Evolutionary conservation across 2,329 filamentous ascomycete species (phyloP).

Genomic region (Fusarium sp.): DNA sequence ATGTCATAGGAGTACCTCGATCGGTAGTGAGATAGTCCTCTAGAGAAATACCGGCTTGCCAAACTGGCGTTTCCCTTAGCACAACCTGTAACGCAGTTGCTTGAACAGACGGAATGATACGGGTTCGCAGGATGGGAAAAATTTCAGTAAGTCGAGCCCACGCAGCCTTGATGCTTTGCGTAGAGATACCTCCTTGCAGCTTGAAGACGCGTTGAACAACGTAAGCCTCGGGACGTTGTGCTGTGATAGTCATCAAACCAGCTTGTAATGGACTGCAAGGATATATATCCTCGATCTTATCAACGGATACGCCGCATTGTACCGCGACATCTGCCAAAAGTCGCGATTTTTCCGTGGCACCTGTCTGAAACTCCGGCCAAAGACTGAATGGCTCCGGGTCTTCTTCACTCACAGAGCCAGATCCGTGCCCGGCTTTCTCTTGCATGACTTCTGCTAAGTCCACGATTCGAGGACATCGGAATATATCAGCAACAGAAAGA

Average conservation of each 20-base stretch:
- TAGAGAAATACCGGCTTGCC: neutral
- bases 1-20: neutral
- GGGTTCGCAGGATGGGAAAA: constrained; percentile 4
- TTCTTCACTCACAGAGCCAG: neutral
- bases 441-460: constrained; percentile 2
- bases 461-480: constrained; percentile 5
- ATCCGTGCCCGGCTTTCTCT: neutral
- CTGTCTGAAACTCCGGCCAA: constrained; percentile 1
- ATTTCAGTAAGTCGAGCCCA: neutral
- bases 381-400: constrained; percentile 2
- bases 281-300: constrained; percentile 4
- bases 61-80: neutral
- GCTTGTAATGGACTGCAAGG: constrained; percentile 4
- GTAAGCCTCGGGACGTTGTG: constrained; percentile 2
- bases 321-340: neutral
- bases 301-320: neutral
- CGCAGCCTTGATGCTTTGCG: neutral
- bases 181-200: neutral
- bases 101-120: constrained; percentile 1
- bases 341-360: neutral
- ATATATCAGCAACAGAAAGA: constrained; percentile 14
- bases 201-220: constrained; percentile 3
- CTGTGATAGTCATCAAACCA: constrained; percentile 3
- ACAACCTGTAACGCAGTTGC: constrained; percentile 4
- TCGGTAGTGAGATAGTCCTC: neutral